These are phyloP conservation scores for Hypoxylon subgilvum DNA, from an alignment of 495 filamentous ascomycete species.

Conservation along the genomic window DNA sequence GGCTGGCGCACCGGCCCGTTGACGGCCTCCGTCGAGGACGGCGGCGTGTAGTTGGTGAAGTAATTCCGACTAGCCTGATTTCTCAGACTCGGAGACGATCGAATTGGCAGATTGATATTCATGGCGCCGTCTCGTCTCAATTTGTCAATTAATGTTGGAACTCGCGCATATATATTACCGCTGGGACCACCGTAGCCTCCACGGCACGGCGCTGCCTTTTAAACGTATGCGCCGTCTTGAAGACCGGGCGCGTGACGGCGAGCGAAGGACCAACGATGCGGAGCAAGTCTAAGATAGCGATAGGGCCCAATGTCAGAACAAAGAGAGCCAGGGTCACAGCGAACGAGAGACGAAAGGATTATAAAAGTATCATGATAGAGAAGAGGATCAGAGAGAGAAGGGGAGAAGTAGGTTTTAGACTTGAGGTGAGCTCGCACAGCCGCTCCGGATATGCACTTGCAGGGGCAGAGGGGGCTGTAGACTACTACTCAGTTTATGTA, in stretches of 20 bases:
- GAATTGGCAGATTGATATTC: constrained; percentile 60
- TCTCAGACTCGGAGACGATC: constrained; percentile 51
- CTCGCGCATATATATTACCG: constrained; percentile 1
- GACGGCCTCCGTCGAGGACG: constrained; percentile 60
- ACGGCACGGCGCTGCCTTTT: neutral
- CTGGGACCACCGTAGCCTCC: constrained; percentile 1
- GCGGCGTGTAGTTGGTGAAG: constrained; percentile 57
- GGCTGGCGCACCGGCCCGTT: constrained; percentile 61
- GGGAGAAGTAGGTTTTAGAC: neutral
- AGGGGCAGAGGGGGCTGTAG: no score
- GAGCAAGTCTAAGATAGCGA: constrained; percentile 9
- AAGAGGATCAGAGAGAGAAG: neutral
- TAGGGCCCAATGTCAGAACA: neutral
- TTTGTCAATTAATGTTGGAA: constrained; percentile 2
- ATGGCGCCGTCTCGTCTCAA: constrained; percentile 30
- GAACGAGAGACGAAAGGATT: no score
- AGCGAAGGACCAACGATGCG: neutral
- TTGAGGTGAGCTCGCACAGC: constrained; percentile 18
- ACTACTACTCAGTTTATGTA: no score
- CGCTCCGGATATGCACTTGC: constrained; percentile 24
- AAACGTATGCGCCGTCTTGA: constrained; percentile 11
- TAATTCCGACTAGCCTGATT: constrained; percentile 63
- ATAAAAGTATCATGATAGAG: no score
- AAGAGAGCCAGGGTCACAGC: neutral
- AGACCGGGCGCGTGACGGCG: neutral